Evolutionary conservation across 352 stramenopile genomes (phyloP).

Genomic region (Plasmopara viticola): DNA sequence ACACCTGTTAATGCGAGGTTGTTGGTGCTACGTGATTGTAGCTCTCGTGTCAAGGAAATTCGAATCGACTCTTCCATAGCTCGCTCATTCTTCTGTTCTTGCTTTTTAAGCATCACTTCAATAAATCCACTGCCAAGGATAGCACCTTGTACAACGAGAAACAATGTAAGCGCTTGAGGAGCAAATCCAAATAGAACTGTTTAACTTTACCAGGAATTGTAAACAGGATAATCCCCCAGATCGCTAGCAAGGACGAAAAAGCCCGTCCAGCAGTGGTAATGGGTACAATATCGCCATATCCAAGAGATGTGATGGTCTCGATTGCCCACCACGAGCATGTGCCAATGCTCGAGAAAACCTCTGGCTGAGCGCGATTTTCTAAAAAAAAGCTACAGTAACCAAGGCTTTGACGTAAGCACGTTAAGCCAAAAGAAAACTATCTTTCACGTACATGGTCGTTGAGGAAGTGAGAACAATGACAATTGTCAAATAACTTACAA

Average conservation of each 20-base stretch:
- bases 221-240: constrained; percentile 86
- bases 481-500: constrained; percentile 75
- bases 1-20: constrained; percentile 4
- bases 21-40: constrained; percentile 42
- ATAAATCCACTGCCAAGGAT: constrained; percentile 76
- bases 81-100: constrained; percentile 40
- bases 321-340: constrained; percentile 77
- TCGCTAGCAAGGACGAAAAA: constrained; percentile 67
- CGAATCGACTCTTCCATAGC: constrained; percentile 48
- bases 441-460: constrained; percentile 67
- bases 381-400: constrained; percentile 57
- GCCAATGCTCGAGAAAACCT: constrained; percentile 72
- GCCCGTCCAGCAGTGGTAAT: constrained; percentile 54
- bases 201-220: constrained; percentile 51
- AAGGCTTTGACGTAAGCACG: neutral
- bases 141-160: constrained; percentile 23
- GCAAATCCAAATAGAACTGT: neutral
- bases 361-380: constrained; percentile 60
- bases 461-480: constrained; percentile 75
- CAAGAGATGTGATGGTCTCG: constrained; percentile 82
- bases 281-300: constrained; percentile 80
- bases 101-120: constrained; percentile 81
- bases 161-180: neutral
- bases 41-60: constrained; percentile 41
- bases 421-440: too few relatives aligned